Base-by-base conservation (phyloP, 2,329 filamentous ascomycete species). In the Ceratocystiopsis sp. region DNA sequence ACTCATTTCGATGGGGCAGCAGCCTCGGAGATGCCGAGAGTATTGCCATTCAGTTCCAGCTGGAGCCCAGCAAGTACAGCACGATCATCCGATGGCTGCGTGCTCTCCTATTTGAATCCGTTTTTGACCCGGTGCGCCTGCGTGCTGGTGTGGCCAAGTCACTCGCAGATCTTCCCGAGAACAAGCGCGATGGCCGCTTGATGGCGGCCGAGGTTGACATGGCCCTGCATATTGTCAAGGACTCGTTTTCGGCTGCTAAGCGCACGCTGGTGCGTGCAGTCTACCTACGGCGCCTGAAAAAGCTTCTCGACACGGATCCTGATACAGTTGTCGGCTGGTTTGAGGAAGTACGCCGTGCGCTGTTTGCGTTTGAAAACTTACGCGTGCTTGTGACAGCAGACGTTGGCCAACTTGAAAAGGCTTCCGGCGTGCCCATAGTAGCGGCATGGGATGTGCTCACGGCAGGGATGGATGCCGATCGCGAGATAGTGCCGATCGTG, bases 151-250 rank as follows among this genome's bases (percentile, higher is more conserved):
- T 93, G 15, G 78, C 78, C 45, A 93, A 94, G 59, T 75, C 93
- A 38, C 69, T 95, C 16, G 86, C 87, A 3, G 89, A 96, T 53
- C 80, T 98, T 16, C 91, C 91, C 0, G 86, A 95, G 55, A 70
- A 78, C 42, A 98, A 96, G 67, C 83, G 91, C 37, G 84, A 82
- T 52, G 91, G 91, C 1, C 74, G 78, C 45, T 65, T 65, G 37
- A 80, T 80, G 76, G 65, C 73, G 4, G 64, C 62, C 44, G 74
- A 78, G 49, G 68, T 80, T 45, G 75, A 91, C 52, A 73, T 78
- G 48, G 85, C 89, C 61, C 73, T 93, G 18, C 84, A 94, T 57
- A 76, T 84, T 53, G 71, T 80, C n/a, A 72, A 73, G 29, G 75
- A 83, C 19, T 87, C 85, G 0, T 75, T 86, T 43, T 66, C 78